Base-by-base conservation (phyloP, 805 yeast genomes). In the Hanseniaspora singularis region DNA sequence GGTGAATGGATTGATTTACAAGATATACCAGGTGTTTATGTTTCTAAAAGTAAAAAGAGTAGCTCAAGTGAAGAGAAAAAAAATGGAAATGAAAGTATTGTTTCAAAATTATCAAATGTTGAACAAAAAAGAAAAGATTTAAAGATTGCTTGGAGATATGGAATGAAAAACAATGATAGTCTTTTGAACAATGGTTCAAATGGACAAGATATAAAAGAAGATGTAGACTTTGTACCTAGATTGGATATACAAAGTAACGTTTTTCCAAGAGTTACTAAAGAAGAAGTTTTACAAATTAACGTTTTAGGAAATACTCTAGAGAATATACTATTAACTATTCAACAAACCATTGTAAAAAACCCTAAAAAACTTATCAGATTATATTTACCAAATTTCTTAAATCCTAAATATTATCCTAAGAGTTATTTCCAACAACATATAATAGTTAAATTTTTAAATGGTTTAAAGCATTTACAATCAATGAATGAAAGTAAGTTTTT, bases 141-240 rank as follows among this genome's bases (percentile, higher is more conserved):
- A 71, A 83, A 79, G 58, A 88, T 88, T 54, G 96, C 97, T 1
- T 88, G 97, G 97, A 73, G 96, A 56, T 88, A 88, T 57, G 92
- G 89, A 0, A 63, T 68, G 46, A 67, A 67, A 20, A 66, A 67
- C 41, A 64, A 62, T 37, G 31, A 34, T 2, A 45, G 49, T 38
- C 53, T 48, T 54, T 57, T 44, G 59, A 53, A 53, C 56, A 49
- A 33, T 52, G 38, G 47, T 36, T 50, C 33, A 34, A 38, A 28
- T 20, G 52, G 40, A 14, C 47, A 45, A 8, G 46, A 51, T 10
- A 34, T 33, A 6, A 61, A 55, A 11, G 69, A 60, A 4, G 67
- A 69, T 53, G 78, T 78, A 34, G 60, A 77, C 52, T 85, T 76
- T 60, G 72, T 64, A 50, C 67, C 76, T 50, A 80, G 75, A 52